These are phyloP conservation scores for Gnaphalium uliginosum DNA, from an alignment of 129 eudicot genomes.

Conservation along the genomic window DNA sequence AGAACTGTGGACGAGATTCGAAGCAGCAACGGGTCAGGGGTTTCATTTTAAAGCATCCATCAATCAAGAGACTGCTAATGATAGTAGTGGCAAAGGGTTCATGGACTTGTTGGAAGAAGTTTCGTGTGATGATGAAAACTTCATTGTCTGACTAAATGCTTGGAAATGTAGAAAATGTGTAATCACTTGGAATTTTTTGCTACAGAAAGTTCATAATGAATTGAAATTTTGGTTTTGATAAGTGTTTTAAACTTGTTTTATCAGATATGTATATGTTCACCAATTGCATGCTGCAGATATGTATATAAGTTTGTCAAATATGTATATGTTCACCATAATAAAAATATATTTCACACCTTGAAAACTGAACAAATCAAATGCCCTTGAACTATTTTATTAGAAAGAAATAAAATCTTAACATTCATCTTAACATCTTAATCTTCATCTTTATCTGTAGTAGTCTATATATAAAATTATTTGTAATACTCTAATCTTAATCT, in stretches of 20 bases:
- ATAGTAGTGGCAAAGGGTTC: constrained; percentile 53
- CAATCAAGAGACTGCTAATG: constrained; percentile 24
- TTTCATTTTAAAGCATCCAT: constrained; percentile 26
- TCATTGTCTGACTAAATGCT: constrained; percentile 13
- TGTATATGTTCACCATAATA: no score
- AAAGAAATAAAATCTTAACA: no score
- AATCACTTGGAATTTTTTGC: constrained; percentile 22
- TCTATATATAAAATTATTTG: no score
- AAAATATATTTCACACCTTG: no score
- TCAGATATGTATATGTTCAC: neutral
- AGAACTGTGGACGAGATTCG: constrained; percentile 89
- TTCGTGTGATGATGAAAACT: constrained; percentile 40
- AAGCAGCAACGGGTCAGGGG: constrained; percentile 63
- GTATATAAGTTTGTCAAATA: no score
- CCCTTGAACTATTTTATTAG: no score
- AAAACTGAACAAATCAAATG: no score
- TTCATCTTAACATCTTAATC: no score
- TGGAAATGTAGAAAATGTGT: constrained; percentile 17
- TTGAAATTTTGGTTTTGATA: constrained; percentile 3
- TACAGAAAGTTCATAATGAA: constrained; percentile 21
- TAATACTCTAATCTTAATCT: no score
- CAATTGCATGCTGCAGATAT: no score
- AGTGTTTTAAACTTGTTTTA: neutral
- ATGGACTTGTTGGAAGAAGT: constrained; percentile 76
- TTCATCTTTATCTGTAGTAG: no score